These are phyloP conservation scores for Lolium rigidum DNA, from an alignment of 176 grass and related monocot genomes.

Conservation along the genomic window DNA sequence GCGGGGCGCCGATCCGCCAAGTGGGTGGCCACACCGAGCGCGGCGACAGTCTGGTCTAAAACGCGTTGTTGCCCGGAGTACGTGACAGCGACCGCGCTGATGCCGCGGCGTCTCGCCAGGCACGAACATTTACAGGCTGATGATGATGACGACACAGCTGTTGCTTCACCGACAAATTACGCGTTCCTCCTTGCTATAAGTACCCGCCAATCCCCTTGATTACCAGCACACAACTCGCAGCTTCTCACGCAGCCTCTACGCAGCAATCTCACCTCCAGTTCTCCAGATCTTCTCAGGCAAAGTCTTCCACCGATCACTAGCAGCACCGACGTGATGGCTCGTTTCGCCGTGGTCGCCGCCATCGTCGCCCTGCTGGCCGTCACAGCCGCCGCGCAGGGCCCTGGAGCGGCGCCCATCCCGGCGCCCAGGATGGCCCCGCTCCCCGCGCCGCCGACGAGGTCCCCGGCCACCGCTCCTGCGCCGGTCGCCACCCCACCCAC, in stretches of 20 bases:
- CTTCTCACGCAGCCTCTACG: not conserved
- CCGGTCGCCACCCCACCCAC: conserved; percentile 42
- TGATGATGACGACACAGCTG: not conserved
- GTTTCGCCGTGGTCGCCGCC: conserved; percentile 39
- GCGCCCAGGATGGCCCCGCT: conserved; percentile 40
- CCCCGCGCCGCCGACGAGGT: conserved; percentile 42
- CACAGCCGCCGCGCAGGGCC: conserved; percentile 31
- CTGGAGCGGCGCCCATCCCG: conserved; percentile 21
- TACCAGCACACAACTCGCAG: not conserved
- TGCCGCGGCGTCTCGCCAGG: not conserved
- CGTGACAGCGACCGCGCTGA: not conserved
- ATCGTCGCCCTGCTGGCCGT: conserved; percentile 28
- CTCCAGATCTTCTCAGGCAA: not conserved
- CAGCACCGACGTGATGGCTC: conserved; percentile 33
- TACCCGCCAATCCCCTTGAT: not conserved
- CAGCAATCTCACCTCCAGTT: not conserved
- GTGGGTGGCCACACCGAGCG: not conserved
- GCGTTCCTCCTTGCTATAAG: not conserved
- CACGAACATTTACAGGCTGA: not conserved
- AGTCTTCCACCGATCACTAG: not conserved
- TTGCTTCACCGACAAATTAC: not conserved
- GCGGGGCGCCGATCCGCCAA: not conserved
- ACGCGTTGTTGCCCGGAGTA: not conserved
- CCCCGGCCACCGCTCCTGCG: conserved; percentile 35
- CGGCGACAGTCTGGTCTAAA: conserved; percentile 12